Base-by-base conservation (phyloP, 345 rosid genomes). In the Rhodamnia rubescens region DNA sequence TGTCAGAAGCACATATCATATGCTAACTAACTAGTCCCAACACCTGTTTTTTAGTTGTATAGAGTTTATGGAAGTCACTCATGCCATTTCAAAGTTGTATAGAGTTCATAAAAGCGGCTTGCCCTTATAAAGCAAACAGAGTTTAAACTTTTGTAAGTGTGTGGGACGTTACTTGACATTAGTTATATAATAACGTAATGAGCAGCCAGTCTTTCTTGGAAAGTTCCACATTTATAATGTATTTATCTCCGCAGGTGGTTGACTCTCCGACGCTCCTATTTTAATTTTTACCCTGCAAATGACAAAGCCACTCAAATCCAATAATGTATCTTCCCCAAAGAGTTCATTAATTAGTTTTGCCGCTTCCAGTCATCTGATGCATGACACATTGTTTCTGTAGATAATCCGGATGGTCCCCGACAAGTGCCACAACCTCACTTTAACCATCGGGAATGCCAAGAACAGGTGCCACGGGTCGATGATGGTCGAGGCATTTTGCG, bases 401-500 rank as follows among this genome's bases (percentile, higher is more conserved):
- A 80, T 94, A 83, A 93, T 96, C 42, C 91, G 94, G 61, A 96
- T 96, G 1, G 57, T 90, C 85, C 94, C 94, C 1, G 58, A 88
- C 32, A 90, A 81, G 87, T 86, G 81, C 61, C 94, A 96, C 86
- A 87, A 57, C 6, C 95, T 96, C 50, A 83, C 89, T 13, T 95
- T 96, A 56, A 85, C 87, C 6, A n/a, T 94, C 2, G 99, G 98
- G 15, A 96, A 96, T 47, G 95, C 98, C 26, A 93, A 85, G 86
- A 96, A 95, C 29, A 93, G 87, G 0, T 95, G 99, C 88, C 95
- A 93, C 74, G 98, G 95, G 4, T 92, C 96, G 4, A 94, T 94
- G 98, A 92, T 92, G 94, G 94, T 96, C 0, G 92, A 95, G 40
- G 97, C 96, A 49, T 20, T 96, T 94, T 53, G 98, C 94, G 0